A percentile compares a stretch with the other conserved stretches of the same genome.
phyloP scores from a whole-genome alignment of 345 rosid species.

The Crucihimalaya himalaica region DNA sequence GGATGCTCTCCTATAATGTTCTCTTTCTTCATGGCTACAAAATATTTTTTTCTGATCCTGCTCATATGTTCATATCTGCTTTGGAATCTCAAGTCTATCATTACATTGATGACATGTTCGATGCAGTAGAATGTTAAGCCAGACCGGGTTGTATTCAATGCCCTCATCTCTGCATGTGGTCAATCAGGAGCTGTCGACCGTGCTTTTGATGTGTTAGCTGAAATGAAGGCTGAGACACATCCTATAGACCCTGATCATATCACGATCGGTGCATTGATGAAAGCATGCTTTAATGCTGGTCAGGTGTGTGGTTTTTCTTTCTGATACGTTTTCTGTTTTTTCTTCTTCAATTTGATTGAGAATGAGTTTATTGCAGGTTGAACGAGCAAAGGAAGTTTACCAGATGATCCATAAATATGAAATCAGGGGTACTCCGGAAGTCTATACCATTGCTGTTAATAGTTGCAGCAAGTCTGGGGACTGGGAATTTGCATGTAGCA shows the following conservation, averaged over 20 bases:
- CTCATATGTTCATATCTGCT: slow-evolving; percentile 26
- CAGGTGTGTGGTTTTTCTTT: slow-evolving; percentile 56
- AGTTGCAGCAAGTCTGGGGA: slow-evolving; percentile 86
- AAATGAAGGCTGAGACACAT: slow-evolving; percentile 78
- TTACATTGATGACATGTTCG: slow-evolving; percentile 52
- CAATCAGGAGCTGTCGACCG: slow-evolving; percentile 96
- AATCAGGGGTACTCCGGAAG: slow-evolving; percentile 92
- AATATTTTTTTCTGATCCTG: slow-evolving; percentile 21
- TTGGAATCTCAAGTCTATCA: slow-evolving; percentile 34
- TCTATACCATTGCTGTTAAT: slow-evolving; percentile 82
- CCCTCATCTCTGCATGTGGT: slow-evolving; percentile 96
- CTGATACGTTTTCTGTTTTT: slow-evolving; percentile 5
- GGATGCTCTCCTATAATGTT: slow-evolving; percentile 15
- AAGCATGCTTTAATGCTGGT: slow-evolving; percentile 85
- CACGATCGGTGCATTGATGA: slow-evolving; percentile 85
- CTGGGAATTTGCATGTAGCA: slow-evolving; percentile 75
- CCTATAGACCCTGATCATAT: slow-evolving; percentile 97
- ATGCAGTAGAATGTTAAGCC: slow-evolving; percentile 98
- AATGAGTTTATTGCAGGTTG: slow-evolving; percentile 57
- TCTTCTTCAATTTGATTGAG: slow-evolving; percentile 13
- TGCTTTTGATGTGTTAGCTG: slow-evolving; percentile 96
- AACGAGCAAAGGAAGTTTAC: slow-evolving; percentile 79
- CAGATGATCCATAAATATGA: slow-evolving; percentile 66
- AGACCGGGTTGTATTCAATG: slow-evolving; percentile 97
- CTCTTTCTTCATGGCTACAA: slow-evolving; percentile 16